phyloP scores from a whole-genome alignment of 1,139 yeast species.

The Sugiyamaella castrensis region DNA sequence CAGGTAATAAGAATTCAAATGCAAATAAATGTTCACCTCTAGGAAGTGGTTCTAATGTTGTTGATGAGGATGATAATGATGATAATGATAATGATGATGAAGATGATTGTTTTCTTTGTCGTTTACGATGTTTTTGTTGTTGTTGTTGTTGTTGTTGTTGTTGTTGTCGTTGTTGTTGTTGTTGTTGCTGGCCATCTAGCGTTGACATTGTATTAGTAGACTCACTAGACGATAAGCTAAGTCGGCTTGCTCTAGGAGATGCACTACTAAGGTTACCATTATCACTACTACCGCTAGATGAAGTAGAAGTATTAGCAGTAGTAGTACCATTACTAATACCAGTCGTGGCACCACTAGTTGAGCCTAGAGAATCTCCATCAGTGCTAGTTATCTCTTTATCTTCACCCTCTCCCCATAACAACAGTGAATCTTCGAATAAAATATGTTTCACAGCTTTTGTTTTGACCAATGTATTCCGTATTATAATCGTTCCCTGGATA shows the following conservation, averaged over 20 bases:
- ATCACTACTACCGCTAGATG: neutral
- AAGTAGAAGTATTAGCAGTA: too few species aligned
- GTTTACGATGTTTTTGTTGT: neutral
- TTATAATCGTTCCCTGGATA: conserved; percentile 32
- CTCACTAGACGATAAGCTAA: neutral
- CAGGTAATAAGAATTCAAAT: conserved; percentile 74
- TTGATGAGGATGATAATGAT: conserved; percentile 7
- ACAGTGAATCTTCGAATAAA: conserved; percentile 62
- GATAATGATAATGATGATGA: conserved; percentile 4
- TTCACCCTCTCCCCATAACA: conserved; percentile 55
- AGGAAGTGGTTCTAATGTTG: conserved; percentile 19
- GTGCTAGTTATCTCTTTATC: neutral
- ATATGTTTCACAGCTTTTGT: conserved; percentile 35
- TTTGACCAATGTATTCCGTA: conserved; percentile 45
- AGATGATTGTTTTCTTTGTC: neutral
- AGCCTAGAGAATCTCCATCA: neutral
- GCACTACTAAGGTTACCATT: neutral
- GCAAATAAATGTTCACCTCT: conserved; percentile 85
- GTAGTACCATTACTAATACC: too few species aligned
- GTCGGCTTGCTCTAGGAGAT: neutral
- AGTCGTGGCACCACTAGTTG: too few species aligned
- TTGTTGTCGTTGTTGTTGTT: neutral
- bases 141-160: neutral
- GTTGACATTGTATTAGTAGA: too few species aligned
- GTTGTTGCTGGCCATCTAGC: neutral